phyloP scores from a whole-genome alignment of 495 filamentous ascomycete species.

The Penicillium argentinense region DNA sequence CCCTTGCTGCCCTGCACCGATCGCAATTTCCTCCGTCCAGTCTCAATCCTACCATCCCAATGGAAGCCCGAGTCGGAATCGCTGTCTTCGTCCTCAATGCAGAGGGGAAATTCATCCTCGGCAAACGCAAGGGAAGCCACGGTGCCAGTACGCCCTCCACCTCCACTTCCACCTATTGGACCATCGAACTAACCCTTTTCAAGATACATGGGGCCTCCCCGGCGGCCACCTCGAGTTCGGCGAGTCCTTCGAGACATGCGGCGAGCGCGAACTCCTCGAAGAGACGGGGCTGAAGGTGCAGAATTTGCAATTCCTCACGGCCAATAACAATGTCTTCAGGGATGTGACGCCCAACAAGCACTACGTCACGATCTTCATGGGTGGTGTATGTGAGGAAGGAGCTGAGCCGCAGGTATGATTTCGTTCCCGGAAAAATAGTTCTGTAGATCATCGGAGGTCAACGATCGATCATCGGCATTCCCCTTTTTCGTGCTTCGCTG shows the following conservation, averaged over 20 bases:
- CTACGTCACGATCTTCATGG: conserved; percentile 66
- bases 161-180: background rate
- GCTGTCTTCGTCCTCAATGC: conserved; percentile 32
- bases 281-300: conserved; percentile 61
- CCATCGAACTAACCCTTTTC: background rate
- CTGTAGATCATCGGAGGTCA: conserved; percentile 4
- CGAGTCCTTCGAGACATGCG: conserved; percentile 57
- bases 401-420: conserved; percentile 53
- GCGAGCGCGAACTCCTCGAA: conserved; percentile 63
- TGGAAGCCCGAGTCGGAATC: conserved; percentile 31
- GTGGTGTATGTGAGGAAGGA: conserved; percentile 39
- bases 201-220: conserved; percentile 61
- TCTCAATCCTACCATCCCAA: too few relatives aligned
- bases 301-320: conserved; percentile 47
- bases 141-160: conserved; percentile 30
- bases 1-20: conserved; percentile 2
- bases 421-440: too few relatives aligned
- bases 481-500: background rate
- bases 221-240: conserved; percentile 70
- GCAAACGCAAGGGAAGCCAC: conserved; percentile 35
- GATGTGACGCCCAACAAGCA: conserved; percentile 48
- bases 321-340: conserved; percentile 63
- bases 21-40: background rate
- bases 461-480: too few relatives aligned
- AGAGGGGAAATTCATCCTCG: conserved; percentile 33